Evolutionary conservation across 352 stramenopile genomes (phyloP).

Genomic region (Globisporangium emineosum): DNA sequence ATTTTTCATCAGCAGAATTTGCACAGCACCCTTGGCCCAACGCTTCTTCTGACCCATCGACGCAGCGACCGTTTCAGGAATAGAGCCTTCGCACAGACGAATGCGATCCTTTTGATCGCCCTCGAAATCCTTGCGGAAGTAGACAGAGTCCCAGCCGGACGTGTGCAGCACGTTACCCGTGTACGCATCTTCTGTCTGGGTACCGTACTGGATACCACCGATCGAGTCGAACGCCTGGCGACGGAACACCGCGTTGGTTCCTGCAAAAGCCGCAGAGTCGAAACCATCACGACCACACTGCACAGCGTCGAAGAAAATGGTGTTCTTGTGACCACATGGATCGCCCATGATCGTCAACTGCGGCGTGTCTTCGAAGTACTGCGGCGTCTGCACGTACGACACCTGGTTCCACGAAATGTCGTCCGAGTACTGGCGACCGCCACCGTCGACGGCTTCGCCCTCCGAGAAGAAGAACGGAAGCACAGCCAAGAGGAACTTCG

Average conservation of each 20-base stretch:
- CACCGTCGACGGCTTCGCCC: conserved; percentile 79
- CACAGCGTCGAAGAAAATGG: conserved; percentile 89
- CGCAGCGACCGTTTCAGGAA: conserved; percentile 82
- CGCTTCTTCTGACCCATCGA: conserved; percentile 86
- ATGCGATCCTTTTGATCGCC: conserved; percentile 84
- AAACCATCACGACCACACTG: conserved; percentile 87
- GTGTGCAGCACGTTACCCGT: conserved; percentile 85
- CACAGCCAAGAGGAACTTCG: conserved; percentile 83
- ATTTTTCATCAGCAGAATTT: conserved; percentile 89
- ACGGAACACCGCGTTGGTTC: conserved; percentile 89
- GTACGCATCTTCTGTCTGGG: conserved; percentile 89
- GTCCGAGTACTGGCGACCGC: conserved; percentile 83
- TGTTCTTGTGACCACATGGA: conserved; percentile 88
- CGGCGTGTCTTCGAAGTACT: conserved; percentile 89
- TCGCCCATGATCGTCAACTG: conserved; percentile 85
- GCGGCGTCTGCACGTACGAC: conserved; percentile 86
- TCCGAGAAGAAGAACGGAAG: conserved; percentile 90
- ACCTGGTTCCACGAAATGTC: conserved; percentile 90
- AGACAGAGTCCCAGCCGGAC: conserved; percentile 82
- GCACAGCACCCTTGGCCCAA: conserved; percentile 87
- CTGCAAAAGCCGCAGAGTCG: conserved; percentile 84
- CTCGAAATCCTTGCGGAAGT: conserved; percentile 91
- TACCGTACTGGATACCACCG: conserved; percentile 87
- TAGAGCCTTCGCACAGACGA: conserved; percentile 75
- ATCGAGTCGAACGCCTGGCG: conserved; percentile 88